phyloP scores from a whole-genome alignment of 371 early-diverging fungal species.

The Mucor circinelloides region DNA sequence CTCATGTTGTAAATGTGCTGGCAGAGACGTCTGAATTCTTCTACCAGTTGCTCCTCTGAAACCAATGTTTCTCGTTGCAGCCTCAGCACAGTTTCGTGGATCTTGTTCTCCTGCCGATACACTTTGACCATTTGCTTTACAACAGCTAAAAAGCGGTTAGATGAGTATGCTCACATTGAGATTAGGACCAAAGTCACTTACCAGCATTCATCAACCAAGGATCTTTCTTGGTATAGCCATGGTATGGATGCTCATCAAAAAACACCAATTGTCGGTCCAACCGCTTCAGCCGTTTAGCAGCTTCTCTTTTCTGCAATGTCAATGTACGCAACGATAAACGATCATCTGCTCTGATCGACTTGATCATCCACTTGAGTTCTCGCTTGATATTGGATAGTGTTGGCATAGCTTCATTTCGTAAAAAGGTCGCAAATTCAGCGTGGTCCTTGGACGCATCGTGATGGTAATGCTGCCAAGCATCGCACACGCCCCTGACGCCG shows the following conservation, averaged over 20 bases:
- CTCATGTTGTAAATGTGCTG: conserved; percentile 31
- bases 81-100: conserved; percentile 49
- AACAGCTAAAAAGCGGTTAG: conserved; percentile 24
- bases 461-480: conserved; percentile 40
- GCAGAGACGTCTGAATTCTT: conserved; percentile 34
- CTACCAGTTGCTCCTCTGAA: conserved; percentile 36
- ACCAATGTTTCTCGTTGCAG: conserved; percentile 38
- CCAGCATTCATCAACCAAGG: conserved; percentile 51
- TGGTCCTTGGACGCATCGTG: conserved; percentile 29
- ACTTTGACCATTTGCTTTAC: conserved; percentile 45
- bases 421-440: conserved; percentile 27
- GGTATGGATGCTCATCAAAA: conserved; percentile 44
- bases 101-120: conserved; percentile 45
- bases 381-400: conserved; percentile 36
- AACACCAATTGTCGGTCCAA: conserved; percentile 36
- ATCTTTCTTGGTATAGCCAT: conserved; percentile 33
- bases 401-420: conserved; percentile 35
- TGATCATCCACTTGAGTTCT: conserved; percentile 43
- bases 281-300: conserved; percentile 22
- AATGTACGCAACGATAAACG: conserved; percentile 32
- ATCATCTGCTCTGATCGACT: conserved; percentile 38
- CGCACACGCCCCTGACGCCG: conserved; percentile 34
- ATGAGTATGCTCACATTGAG: not conserved
- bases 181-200: conserved; percentile 7
- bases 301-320: conserved; percentile 33